phyloP scores from a whole-genome alignment of 495 filamentous ascomycete genomes.

The Penicillium bovifimosum region DNA sequence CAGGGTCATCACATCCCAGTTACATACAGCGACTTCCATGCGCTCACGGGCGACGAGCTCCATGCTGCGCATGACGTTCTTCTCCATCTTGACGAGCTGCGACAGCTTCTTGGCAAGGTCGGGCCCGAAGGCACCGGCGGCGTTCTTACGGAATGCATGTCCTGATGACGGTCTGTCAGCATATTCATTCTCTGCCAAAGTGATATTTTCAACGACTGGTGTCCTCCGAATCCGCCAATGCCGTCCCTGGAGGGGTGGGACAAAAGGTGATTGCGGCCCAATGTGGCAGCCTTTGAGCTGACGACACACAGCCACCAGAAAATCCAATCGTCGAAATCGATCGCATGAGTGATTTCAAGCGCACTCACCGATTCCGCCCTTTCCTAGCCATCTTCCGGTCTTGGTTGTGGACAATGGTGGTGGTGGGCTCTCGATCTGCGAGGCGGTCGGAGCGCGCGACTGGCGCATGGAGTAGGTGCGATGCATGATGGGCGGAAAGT shows the following conservation, averaged over 20 bases:
- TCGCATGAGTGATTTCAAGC: slow-evolving; percentile 11
- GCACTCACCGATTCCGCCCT: slow-evolving; percentile 71
- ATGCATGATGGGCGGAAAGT: slow-evolving; percentile 60
- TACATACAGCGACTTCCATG: slow-evolving; percentile 92
- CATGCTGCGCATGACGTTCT: slow-evolving; percentile 99
- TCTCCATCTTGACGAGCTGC: slow-evolving; percentile 99
- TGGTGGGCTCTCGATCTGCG: slow-evolving; percentile 85
- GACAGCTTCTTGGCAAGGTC: slow-evolving; percentile 96
- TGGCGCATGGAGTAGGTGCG: slow-evolving; percentile 98
- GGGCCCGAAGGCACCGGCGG: slow-evolving; percentile 91
- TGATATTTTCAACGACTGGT: not conserved
- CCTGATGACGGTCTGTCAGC: slow-evolving; percentile 50
- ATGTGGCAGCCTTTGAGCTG: slow-evolving; percentile 15
- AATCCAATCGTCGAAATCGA: not conserved
- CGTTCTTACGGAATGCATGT: slow-evolving; percentile 86
- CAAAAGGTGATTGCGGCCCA: slow-evolving; percentile 6
- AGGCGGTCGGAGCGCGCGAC: slow-evolving; percentile 85
- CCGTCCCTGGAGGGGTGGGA: not conserved
- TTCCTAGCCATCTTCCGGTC: slow-evolving; percentile 80
- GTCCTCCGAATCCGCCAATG: not conserved
- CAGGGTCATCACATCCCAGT: not conserved
- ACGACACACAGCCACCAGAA: not conserved
- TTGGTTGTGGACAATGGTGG: slow-evolving; percentile 90
- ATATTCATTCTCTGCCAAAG: not conserved
- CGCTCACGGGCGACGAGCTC: slow-evolving; percentile 90